A percentile compares a stretch with the other conserved stretches of the same genome.
These are phyloP conservation scores for Chaetomiaceae sp. DNA, from an alignment of 2,329 filamentous ascomycete genomes.

Conservation along the genomic window DNA sequence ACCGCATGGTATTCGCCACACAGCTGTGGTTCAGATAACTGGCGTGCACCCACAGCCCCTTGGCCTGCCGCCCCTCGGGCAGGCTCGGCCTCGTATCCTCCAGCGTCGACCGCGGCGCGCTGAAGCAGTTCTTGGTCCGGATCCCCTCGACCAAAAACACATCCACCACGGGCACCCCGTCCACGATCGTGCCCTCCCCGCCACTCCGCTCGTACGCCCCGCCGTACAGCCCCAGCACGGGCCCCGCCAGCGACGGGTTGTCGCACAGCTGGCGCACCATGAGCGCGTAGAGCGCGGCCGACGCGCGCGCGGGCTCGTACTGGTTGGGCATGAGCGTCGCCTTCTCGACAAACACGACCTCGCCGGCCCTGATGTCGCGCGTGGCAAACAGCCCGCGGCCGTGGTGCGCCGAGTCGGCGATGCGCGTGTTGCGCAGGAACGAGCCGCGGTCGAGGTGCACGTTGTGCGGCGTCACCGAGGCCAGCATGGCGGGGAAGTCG, in stretches of 20 bases:
- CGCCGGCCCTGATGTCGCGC: constrained; percentile 35
- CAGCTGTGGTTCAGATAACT: constrained; percentile 32
- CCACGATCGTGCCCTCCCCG: constrained; percentile 32
- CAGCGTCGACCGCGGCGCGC: constrained; percentile 31
- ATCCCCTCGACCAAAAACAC: constrained; percentile 39
- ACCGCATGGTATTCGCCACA: constrained; percentile 31
- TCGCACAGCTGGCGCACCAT: constrained; percentile 38
- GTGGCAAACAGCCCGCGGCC: constrained; percentile 43
- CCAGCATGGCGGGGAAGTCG: constrained; percentile 30
- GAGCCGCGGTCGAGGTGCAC: constrained; percentile 33
- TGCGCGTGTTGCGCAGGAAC: constrained; percentile 33
- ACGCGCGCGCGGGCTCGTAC: constrained; percentile 38
- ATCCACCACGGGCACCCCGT: constrained; percentile 36
- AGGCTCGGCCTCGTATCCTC: constrained; percentile 28
- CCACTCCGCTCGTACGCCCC: constrained; percentile 31
- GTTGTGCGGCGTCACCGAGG: constrained; percentile 16
- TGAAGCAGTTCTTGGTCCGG: constrained; percentile 40
- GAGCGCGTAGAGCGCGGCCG: constrained; percentile 41
- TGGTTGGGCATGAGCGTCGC: constrained; percentile 39
- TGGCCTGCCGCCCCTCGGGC: constrained; percentile 20
- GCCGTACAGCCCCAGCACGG: constrained; percentile 34
- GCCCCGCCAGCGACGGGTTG: constrained; percentile 35
- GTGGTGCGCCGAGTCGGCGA: constrained; percentile 32
- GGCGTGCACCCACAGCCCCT: constrained; percentile 32
- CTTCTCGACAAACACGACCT: constrained; percentile 42